Evolutionary conservation across 2,329 filamentous ascomycete species (phyloP), one percentile per base, ranked within the genome.

Genomic region (Cladosporium phlei): DNA sequence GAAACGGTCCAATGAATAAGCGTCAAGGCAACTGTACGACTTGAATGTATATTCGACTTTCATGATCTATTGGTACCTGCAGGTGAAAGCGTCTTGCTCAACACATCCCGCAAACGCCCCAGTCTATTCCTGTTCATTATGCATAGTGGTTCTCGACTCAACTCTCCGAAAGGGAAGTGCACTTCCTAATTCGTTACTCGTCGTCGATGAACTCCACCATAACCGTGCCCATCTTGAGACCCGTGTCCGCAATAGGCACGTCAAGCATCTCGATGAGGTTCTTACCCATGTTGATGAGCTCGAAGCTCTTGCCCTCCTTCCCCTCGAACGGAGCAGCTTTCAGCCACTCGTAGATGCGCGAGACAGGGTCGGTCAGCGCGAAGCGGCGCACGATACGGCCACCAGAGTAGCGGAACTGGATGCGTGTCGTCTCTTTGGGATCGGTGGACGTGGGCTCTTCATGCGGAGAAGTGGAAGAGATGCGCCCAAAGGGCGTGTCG

Each of bases 291-390:
- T 80, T 80, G 65, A 93, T 89, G 55, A 98, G 76, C 65, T 97
- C 91, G 68, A 98, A 98, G 52, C 80, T 78, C 10, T 85, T 67
- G 0, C 85, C 87, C 22, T 79, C 78, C 66, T 88, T 91, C 58
- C 85, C 88, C 55, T 90, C 85, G 38, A 95, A 67, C 2, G 89
- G 87, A 50, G 85, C 82, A 1, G 90, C 85, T 71, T 97, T 98
- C 54, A 98, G 80, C 88, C 90, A 98, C 70, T 98, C 93, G 66
- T 91, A 98, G 35, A 98, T 82, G 10, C 87, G 80, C 46, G 81
- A 78, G 10, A 98, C 89, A 1, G 78, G 74, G 48, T 98, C 93
- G 11, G 78, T 67, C 3, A 90, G 68, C 8, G 75, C 72, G 68
- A 98, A 98, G n/a, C 88, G 80, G 22, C 89, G 83, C 49, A 98